A percentile compares a stretch with the other conserved stretches of the same genome.
phyloP scores from a whole-genome alignment of 1,284 basidiomycete genomes.

The Neolentinus lepideus region DNA sequence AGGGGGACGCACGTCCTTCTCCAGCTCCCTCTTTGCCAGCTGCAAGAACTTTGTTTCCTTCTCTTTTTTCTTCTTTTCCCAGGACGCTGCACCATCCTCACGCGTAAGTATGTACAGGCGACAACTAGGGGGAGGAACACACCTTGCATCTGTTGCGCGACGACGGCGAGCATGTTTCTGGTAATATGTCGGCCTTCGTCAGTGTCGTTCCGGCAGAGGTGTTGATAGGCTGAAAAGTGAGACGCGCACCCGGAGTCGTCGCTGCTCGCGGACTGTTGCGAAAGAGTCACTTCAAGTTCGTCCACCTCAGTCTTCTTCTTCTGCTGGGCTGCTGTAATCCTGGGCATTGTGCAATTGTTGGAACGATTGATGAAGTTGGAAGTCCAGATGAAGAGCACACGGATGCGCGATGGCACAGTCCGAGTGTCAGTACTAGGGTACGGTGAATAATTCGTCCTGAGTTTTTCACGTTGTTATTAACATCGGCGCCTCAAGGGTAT shows the following conservation, averaged over 20 bases:
- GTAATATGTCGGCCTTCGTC: too few species aligned
- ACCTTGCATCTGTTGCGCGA: neutral
- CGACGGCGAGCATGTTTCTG: neutral
- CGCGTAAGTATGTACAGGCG: neutral
- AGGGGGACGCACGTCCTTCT: constrained; percentile 4
- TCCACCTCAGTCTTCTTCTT: neutral
- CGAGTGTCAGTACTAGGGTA: too few species aligned
- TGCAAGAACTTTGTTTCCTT: constrained; percentile 8
- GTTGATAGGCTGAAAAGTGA: neutral
- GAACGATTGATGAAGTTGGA: too few species aligned
- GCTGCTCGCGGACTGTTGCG: constrained; percentile 1
- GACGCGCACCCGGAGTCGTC: neutral
- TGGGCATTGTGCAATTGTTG: neutral
- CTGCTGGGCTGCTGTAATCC: neutral
- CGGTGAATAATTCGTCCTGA: too few species aligned
- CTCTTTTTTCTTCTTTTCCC: constrained; percentile 12
- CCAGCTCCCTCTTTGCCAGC: constrained; percentile 2
- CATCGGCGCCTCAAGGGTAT: too few species aligned
- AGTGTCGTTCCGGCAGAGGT: too few species aligned
- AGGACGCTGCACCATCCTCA: constrained; percentile 2
- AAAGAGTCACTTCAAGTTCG: neutral
- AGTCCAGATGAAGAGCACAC: too few species aligned
- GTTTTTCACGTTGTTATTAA: too few species aligned
- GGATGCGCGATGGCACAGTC: too few species aligned
- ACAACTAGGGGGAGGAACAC: too few species aligned